Base-by-base conservation (phyloP, 768 basidiomycete genomes). In the Leccinum sublutescens region DNA sequence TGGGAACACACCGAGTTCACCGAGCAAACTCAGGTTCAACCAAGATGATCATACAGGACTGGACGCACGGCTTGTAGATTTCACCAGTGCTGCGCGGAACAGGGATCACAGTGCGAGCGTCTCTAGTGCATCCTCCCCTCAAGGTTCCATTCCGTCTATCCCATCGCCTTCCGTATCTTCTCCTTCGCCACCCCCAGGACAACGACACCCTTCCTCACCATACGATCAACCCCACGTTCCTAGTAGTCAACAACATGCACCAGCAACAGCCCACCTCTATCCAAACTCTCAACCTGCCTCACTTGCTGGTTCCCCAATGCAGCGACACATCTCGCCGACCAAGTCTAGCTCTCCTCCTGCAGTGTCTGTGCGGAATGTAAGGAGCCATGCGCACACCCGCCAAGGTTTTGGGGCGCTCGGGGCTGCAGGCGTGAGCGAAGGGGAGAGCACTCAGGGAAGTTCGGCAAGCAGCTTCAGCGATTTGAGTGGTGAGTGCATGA, bases 401-500 rank as follows among this genome's bases (percentile, higher is more conserved):
- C 79, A 83, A 65, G 75, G 77, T 27, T 76, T 80, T 33, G 61
- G 68, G n/a, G 69, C 66, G 78, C 55, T 75, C 76, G 53, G 79
- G 72, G 57, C 75, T 47, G 66, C 78, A 36, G 75, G 71, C 45
- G 67, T 72, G 38, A 83, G 82, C 63, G 84, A 87, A 57, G 79
- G 82, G 56, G 80, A 79, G 48, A 88, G 88, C 64, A 84, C 77
- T 62, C 81, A 87, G 52, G 84, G 85, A 3, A 92, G 90, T 23
- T 84, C 86, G 47, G 83, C 90, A 0, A 92, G 91, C 7, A 85
- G 92, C 71, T 92, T 93, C 66, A 93, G 91, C 67, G 92, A 94
- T 67, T 68, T 93, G 48, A 94, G 92, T 66, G 91, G 92, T 91
- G 66, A 67, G 83, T 74, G 21, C 15, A 47, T n/a, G 21, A 54